phyloP scores from a whole-genome alignment of 2,329 filamentous ascomycete genomes.

The Coniochaeta sp. region DNA sequence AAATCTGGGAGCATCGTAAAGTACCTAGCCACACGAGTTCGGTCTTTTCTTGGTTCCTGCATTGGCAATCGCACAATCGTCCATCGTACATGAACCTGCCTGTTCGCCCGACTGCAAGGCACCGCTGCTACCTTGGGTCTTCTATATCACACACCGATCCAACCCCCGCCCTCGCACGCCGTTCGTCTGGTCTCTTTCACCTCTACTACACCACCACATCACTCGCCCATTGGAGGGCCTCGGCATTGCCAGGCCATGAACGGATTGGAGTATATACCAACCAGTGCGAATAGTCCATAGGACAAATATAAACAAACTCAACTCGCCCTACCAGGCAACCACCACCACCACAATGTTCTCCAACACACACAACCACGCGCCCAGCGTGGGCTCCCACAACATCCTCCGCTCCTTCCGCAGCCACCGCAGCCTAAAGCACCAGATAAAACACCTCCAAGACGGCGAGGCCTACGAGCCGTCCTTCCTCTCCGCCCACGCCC shows the following conservation, averaged over 20 bases:
- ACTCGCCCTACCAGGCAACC: too few species aligned
- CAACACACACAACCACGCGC: too few species aligned
- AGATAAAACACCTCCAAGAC: not conserved
- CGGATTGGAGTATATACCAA: not conserved
- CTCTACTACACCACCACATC: not conserved
- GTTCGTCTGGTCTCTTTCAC: not conserved
- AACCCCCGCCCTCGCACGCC: not conserved
- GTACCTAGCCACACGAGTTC: not conserved
- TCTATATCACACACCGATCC: not conserved
- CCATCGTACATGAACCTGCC: too few species aligned
- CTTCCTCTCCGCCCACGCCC: too few species aligned
- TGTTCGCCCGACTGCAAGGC: constrained; percentile 1
- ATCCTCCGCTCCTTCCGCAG: constrained; percentile 2
- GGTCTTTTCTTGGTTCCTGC: not conserved
- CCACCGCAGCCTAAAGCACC: not conserved
- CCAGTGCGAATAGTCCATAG: not conserved
- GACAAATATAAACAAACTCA: too few species aligned
- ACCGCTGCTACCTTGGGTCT: not conserved
- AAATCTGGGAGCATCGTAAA: not conserved
- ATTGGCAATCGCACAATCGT: too few species aligned
- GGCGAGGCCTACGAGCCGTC: not conserved
- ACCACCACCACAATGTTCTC: not conserved
- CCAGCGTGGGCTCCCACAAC: not conserved
- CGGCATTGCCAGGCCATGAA: not conserved
- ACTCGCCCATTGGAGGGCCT: not conserved